Base-by-base conservation (phyloP, 2,329 filamentous ascomycete species). In the Ceratocystis albifundus region DNA sequence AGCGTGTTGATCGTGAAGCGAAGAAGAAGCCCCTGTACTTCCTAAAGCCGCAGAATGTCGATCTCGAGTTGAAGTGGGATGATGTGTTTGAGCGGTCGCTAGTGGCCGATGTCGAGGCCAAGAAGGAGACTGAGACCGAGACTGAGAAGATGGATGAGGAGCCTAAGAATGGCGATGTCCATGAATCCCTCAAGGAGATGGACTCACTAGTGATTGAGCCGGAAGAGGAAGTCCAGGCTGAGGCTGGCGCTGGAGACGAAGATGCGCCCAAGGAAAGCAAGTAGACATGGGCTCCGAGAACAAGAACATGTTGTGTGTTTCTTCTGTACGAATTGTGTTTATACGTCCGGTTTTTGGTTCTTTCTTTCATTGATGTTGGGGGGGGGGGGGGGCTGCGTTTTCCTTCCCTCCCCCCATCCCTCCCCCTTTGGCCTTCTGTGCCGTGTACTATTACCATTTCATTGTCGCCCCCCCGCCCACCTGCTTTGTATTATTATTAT, bases 1-100 rank as follows among this genome's bases (percentile, higher is more conserved):
- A 78, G 65, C 68, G 75, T 69, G 77, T 86, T 72, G 81, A 85
- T 66, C 71, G 78, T 71, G 71, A 79, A 36, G 82, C 86, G 66
- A 74, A 78, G 67, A 72, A 74, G 59, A 71, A 75, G 25, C 79
- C 79, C 0, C 71, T 83, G 12, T 76, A 79, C 53, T 76, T 84
- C 55, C 75, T 68, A 15, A 48, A 66, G 41, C 45, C 64, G 3
- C 25, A 82, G 25, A 81, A 80, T 70, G 70, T 74, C 36, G 70
- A 75, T n/a, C 69, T 71, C 45, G 71, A 74, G 17, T 69, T 75
- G 41, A 65, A 69, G 1, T 78, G 71, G 70, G 65, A 73, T 0
- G 73, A 75, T 7, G 74, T 77, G 1, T 79, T 79, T 68, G 61
- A 45, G 53, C 45, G 50, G 22, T 55, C 61, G 30, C 6, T 57